Percentiles rank a stretch among this genome's conserved stretches.
Evolutionary conservation across 805 yeast species (phyloP).

Genomic region (Spathaspora girioi): DNA sequence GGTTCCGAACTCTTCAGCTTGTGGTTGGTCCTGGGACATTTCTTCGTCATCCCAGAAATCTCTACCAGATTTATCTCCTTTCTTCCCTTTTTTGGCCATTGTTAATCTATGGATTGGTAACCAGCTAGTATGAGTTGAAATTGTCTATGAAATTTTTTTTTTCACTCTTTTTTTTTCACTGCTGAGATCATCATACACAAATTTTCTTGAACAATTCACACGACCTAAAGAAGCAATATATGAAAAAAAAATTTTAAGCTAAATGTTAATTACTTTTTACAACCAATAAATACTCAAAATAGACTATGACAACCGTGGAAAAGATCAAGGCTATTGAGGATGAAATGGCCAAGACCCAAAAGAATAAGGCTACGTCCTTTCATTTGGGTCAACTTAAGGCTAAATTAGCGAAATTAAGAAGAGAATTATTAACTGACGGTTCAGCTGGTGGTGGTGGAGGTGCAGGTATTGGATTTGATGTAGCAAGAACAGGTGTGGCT

Average conservation of each 20-base stretch:
- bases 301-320: slow-evolving; percentile 43
- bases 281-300: not conserved
- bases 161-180: slow-evolving; percentile 1
- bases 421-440: slow-evolving; percentile 74
- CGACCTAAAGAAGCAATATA: slow-evolving; percentile 2
- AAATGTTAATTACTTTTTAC: not conserved
- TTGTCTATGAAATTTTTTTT: slow-evolving; percentile 1
- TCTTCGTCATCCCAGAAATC: slow-evolving; percentile 84
- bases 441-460: slow-evolving; percentile 73
- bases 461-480: slow-evolving; percentile 93
- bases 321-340: slow-evolving; percentile 86
- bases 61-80: slow-evolving; percentile 56
- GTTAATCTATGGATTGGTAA: slow-evolving; percentile 7
- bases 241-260: not conserved
- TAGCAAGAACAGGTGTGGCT: slow-evolving; percentile 98
- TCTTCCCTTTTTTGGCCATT: slow-evolving; percentile 60
- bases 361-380: slow-evolving; percentile 95
- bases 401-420: slow-evolving; percentile 88
- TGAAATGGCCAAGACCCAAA: slow-evolving; percentile 97
- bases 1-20: slow-evolving; percentile 31
- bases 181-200: not conserved
- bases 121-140: not conserved
- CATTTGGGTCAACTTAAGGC: slow-evolving; percentile 98
- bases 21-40: slow-evolving; percentile 36
- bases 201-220: slow-evolving; percentile 6